Evolutionary conservation across 2,329 filamentous ascomycete genomes (phyloP), one percentile per base, ranked within the genome.

Genomic region (Fusarium pseudograminearum): DNA sequence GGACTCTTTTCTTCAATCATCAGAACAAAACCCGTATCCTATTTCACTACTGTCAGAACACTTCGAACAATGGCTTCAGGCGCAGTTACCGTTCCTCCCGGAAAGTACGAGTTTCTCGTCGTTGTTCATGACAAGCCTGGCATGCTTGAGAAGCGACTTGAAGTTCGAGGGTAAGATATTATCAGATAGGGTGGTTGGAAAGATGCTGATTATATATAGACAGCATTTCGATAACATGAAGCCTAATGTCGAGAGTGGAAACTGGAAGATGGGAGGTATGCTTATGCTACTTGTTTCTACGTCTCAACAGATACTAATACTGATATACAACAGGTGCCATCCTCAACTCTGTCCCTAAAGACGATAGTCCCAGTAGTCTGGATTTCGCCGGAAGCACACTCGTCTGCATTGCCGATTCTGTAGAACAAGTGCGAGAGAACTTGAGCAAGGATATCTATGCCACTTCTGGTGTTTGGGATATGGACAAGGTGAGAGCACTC

Each of bases 331-430:
- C 9, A 89, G 92, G 92, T 42, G 91, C 90, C 24, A 82, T 91
- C 54, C 82, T 95, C 10, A 86, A 91, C 42, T 85, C 88, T 11
- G 84, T 91, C 36, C 90, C 92, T 34, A 83, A 86, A 8, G 87
- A 91, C 61, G 85, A 90, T 26, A 81, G 86, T 53, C 78, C 84
- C 12, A 80, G 82, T 7, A 86, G 85, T 22, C 86, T 88, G 44
- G 89, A 91, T 76, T 93, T 96, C 81, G 87, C 88, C 68, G 93
- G 93, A 42, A 93, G 90, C 77, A 87, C 89, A 20, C 81, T 96
- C 75, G 83, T 97, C 30, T 83, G 88, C 40, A 79, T 87, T 31
- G 93, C 91, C 10, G 86, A 88, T 66, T 89, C 85, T 11, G 88
- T 86, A 73, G 91, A 94, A 69, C 91, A 93, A 77, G 87, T 93